Evolutionary conservation across 1,284 basidiomycete genomes (phyloP).

Genomic region (Polyporus tsugae): DNA sequence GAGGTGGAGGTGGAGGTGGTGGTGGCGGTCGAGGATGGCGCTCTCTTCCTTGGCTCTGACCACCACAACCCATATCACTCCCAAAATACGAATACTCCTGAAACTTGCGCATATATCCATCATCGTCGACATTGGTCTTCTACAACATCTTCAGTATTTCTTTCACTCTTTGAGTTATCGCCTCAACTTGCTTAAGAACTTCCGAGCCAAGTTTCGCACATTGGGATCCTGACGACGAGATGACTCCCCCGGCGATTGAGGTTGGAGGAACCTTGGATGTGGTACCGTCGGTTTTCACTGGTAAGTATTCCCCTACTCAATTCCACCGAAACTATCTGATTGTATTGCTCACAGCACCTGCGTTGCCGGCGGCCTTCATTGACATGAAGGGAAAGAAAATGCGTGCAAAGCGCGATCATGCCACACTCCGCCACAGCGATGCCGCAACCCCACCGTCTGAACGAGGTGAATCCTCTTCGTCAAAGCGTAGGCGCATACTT

Average conservation of each 20-base stretch:
- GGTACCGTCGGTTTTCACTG: background rate
- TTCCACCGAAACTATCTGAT: background rate
- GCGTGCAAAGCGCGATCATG: background rate
- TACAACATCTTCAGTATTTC: background rate
- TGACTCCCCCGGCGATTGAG: background rate
- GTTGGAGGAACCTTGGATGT: background rate
- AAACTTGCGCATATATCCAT: background rate
- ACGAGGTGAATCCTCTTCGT: background rate
- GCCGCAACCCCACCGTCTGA: background rate
- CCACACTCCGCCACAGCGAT: background rate
- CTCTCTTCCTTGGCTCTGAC: background rate
- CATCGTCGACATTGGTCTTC: background rate
- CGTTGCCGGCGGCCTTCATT: background rate
- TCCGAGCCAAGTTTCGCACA: too few species aligned
- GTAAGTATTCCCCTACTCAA: background rate
- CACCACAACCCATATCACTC: background rate
- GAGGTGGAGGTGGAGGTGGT: background rate
- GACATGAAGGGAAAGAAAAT: background rate
- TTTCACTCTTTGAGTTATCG: too few species aligned
- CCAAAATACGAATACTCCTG: background rate
- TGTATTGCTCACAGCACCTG: background rate
- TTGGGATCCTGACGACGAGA: background rate
- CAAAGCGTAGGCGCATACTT: background rate
- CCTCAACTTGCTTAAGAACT: too few species aligned
- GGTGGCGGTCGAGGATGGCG: background rate